A percentile compares a stretch with the other conserved stretches of the same genome.
Conservation (phyloP, 2,329 filamentous ascomycete genomes). For the Dendrostoma leiphaemia region DNA sequence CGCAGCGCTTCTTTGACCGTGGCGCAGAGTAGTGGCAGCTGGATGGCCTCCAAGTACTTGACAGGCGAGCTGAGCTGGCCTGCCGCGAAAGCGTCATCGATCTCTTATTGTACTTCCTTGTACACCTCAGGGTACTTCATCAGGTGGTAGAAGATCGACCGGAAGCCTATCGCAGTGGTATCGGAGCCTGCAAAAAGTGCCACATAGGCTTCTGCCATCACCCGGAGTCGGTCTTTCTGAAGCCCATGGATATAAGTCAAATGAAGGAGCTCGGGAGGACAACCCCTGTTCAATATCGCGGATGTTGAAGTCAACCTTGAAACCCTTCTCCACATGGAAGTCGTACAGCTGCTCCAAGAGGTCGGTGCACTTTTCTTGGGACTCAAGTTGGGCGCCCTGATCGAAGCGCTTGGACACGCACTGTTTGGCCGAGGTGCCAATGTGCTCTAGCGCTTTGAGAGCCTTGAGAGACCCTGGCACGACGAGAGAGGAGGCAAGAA, state of each 20-base stretch:
- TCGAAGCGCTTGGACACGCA: constrained; percentile 16
- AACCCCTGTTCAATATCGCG: constrained; percentile 22
- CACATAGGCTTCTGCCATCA: constrained; percentile 20
- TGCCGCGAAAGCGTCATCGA: constrained; percentile 13
- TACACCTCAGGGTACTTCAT: constrained; percentile 18
- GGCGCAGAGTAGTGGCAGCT: constrained; percentile 35
- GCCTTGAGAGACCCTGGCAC: constrained; percentile 18
- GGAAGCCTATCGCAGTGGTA: too few relatives aligned
- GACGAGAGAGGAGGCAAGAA: constrained; percentile 17
- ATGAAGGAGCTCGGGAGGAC: too few relatives aligned
- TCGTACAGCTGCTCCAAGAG: constrained; percentile 20
- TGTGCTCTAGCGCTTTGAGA: constrained; percentile 18
- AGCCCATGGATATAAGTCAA: too few relatives aligned
- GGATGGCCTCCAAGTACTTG: constrained; percentile 19
- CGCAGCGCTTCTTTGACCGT: constrained; percentile 43
- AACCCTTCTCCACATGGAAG: constrained; percentile 19
- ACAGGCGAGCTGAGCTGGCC: constrained; percentile 16
- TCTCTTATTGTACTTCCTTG: constrained; percentile 12
- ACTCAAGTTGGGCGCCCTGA: constrained; percentile 1
- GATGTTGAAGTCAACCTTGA: constrained; percentile 19
- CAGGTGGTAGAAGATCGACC: too few relatives aligned
- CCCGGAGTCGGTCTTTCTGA: too few relatives aligned
- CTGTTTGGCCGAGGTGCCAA: constrained; percentile 13
- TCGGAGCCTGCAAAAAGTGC: constrained; percentile 22
- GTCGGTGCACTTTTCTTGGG: constrained; percentile 12